Evolutionary conservation across 139 green algal species (phyloP), one percentile per base, ranked within the genome.

Genomic region (Chlorella sorokiniana): DNA sequence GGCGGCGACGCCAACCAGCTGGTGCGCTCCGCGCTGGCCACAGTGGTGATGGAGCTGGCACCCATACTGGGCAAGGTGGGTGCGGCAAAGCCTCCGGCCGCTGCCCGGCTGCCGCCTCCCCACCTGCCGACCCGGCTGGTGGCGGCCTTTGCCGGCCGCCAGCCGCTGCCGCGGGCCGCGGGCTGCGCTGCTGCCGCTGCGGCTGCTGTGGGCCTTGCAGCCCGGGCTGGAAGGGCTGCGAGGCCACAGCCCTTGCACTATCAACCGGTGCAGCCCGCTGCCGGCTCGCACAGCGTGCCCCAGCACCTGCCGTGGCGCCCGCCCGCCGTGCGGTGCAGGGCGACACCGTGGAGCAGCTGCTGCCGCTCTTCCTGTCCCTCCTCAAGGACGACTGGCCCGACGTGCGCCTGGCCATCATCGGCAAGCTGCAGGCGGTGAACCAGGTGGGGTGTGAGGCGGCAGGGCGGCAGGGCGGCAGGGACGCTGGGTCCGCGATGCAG

Each of bases 341-440:
- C 22, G 82, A 87, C 14, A 99, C 96, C 3, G 96, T 98, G 48
- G 92, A 98, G 61, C 89, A 98, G 75, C 89, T 99, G 59, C 88
- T 99, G 69, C 97, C 97, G 6, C 90, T 98, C 8, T 98, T 99
- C 85, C 89, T 99, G 40, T 84, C 88, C 37, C 86, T 99, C 71
- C 93, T 99, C 9, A 96, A 96, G 81, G 97, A 99, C 80, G 92
- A 96, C 35, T 97, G 91, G 70, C 95, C 97, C 23, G 97, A 99
- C 29, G 97, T 98, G 62, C 89, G 97, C 18, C 91, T 99, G 31
- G 98, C 98, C 73, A 96, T 99, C 78, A 99, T 99, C 91, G 92
- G 85, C 89, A 98, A 98, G 81, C 91, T 99, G 70, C 95, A 99
- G 82, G 91, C 97, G 81, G 95, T 98, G 70, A 80, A 84, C 48